These are phyloP conservation scores for Pueraria montana DNA, from an alignment of 306 rosid genomes.

Conservation along the genomic window DNA sequence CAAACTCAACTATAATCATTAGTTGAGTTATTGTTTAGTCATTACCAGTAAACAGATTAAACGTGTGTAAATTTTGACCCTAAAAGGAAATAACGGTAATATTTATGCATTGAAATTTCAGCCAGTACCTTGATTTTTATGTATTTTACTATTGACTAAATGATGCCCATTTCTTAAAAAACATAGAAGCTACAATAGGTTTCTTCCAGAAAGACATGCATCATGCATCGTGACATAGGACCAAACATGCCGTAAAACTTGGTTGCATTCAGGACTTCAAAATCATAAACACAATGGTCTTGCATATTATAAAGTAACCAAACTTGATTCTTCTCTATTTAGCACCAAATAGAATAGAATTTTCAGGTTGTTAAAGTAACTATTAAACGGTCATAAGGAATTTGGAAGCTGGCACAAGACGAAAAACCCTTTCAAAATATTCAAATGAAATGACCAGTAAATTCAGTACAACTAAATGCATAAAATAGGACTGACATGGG, in stretches of 20 bases:
- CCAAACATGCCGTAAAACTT: not conserved
- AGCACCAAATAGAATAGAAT: not conserved
- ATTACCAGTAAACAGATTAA: not conserved
- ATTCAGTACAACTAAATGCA: not conserved
- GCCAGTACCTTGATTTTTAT: conserved; percentile 6
- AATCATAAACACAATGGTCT: conserved; percentile 11
- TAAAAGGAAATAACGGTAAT: not conserved
- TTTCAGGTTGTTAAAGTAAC: no score
- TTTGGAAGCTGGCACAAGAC: not conserved
- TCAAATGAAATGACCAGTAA: not conserved
- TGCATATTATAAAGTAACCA: not conserved
- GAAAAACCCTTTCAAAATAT: not conserved
- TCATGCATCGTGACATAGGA: not conserved
- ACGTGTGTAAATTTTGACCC: not conserved
- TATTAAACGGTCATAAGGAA: not conserved
- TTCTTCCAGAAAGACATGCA: not conserved
- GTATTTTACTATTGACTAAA: not conserved
- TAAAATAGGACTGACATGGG: not conserved
- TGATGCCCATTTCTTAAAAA: not conserved
- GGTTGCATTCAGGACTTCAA: conserved; percentile 8
- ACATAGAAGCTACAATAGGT: no score
- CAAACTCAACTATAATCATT: conserved; percentile 16
- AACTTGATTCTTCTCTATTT: conserved; percentile 4
- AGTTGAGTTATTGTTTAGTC: not conserved
- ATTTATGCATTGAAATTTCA: conserved; percentile 1